phyloP scores from a whole-genome alignment of 768 basidiomycete genomes.

The Amanita muscaria region DNA sequence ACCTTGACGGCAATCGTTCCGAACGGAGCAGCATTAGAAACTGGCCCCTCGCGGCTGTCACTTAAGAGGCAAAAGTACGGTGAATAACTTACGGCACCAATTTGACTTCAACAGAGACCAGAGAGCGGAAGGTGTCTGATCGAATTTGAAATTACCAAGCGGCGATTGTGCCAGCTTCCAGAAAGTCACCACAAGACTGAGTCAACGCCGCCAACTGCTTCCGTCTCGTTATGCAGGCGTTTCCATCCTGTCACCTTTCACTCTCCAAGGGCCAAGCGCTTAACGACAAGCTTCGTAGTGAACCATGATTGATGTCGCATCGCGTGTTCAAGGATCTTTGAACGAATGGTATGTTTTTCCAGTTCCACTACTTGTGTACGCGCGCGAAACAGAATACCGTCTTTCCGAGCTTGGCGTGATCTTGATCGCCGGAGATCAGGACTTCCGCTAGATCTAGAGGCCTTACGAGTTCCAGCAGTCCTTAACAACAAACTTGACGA shows the following conservation, averaged over 20 bases:
- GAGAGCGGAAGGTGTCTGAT: background rate
- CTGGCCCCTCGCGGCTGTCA: background rate
- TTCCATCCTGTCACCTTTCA: constrained; percentile 1
- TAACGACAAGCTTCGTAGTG: no score
- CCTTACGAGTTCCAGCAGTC: no score
- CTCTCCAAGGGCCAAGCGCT: no score
- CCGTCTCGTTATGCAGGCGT: constrained; percentile 5
- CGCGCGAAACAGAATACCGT: no score
- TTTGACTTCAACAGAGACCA: constrained; percentile 1
- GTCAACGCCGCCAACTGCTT: constrained; percentile 3
- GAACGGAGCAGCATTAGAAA: background rate
- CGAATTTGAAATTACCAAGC: constrained; percentile 7
- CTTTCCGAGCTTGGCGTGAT: no score
- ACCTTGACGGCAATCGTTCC: background rate
- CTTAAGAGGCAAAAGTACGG: background rate
- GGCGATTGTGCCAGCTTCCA: constrained; percentile 7
- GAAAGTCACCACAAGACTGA: constrained; percentile 2
- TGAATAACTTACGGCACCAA: constrained; percentile 7
- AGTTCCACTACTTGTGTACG: no score
- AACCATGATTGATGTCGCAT: no score
- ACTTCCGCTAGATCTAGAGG: no score
- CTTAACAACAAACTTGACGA: no score
- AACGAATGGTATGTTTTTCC: no score
- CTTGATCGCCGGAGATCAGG: no score
- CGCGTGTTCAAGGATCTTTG: no score